Percentiles rank a stretch among this genome's conserved stretches.
Conservation (phyloP, 768 basidiomycete species). For the Pulveroboletus ravenelii region DNA sequence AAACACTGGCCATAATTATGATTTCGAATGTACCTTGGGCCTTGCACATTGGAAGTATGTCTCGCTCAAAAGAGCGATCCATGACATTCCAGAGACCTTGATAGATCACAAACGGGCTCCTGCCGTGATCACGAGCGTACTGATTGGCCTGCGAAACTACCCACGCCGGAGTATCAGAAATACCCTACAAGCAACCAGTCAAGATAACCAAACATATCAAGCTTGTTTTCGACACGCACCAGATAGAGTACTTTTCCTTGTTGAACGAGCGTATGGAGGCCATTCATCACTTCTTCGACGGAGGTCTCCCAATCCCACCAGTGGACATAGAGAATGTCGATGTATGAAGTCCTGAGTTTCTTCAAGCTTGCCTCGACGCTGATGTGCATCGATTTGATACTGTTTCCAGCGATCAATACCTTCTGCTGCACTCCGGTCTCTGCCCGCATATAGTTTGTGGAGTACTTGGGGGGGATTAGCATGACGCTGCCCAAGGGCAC, state of each 20-base stretch:
- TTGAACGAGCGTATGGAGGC: constrained; percentile 39
- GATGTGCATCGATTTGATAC: constrained; percentile 31
- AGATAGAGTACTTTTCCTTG: constrained; percentile 44
- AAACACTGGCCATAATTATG: neutral
- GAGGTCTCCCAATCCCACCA: constrained; percentile 47
- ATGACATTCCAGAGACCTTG: constrained; percentile 45
- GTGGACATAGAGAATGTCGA: constrained; percentile 56
- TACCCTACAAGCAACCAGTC: constrained; percentile 24
- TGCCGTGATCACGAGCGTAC: constrained; percentile 44
- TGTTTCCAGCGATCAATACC: constrained; percentile 35
- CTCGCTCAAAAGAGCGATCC: constrained; percentile 47
- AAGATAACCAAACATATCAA: neutral
- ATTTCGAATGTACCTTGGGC: constrained; percentile 28
- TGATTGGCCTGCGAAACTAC: constrained; percentile 45
- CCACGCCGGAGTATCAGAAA: constrained; percentile 48
- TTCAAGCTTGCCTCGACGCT: constrained; percentile 35
- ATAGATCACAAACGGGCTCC: constrained; percentile 52
- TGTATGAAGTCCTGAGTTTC: constrained; percentile 55
- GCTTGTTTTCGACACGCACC: constrained; percentile 5
- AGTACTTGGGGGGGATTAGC: constrained; percentile 13
- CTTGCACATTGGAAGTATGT: constrained; percentile 40
- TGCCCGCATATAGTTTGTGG: constrained; percentile 16
- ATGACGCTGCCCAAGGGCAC: neutral
- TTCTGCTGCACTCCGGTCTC: constrained; percentile 17
- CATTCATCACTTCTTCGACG: constrained; percentile 45